Evolutionary conservation across 306 rosid genomes (phyloP), one percentile per base, ranked within the genome.

Genomic region (Vigna hirtella): DNA sequence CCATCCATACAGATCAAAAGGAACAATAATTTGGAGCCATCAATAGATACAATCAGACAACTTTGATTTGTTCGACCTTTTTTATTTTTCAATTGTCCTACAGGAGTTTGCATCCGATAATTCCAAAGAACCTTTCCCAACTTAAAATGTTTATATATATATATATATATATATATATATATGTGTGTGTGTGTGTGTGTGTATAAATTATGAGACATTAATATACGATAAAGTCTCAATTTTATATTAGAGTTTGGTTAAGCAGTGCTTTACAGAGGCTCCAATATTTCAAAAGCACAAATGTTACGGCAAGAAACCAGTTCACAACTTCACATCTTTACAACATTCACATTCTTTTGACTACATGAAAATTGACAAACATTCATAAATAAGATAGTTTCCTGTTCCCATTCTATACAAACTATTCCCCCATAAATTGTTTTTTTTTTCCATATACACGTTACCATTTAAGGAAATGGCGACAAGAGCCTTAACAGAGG

Each of bases 331-430:
- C 53, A 57, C 79, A 83, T 65, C 53, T 79, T 47, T 83, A 79
- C 91, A 81, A 51, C 82, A 78, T 83, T 49, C 74, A 75, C 70
- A 14, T 9, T 40, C 57, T 28, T 65, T 51, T 9, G 62, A 61
- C 51, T 70, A 49, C 72, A 63, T 48, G 42, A 62, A n/a, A 24
- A 43, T 43, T 24, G 32, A 64, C 48, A 43, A 53, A 53, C 80
- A 77, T 20, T 50, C 50, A 85, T 66, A 57, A 72, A 82, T 80
- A 81, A 4, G 55, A 73, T 52, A 80, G 73, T 62, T 70, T 70
- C n/a, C 61, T 68, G 69, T 70, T 63, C 45, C 61, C 76, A 72
- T 74, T 83, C 83, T 89, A 82, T 86, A 90, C 93, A 73, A 86
- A 61, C 50, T 36, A 71, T 42, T 66, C 76, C 28, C 73, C 79